phyloP scores from a whole-genome alignment of 164 flowering plant genomes.

The Akebia trifoliata region DNA sequence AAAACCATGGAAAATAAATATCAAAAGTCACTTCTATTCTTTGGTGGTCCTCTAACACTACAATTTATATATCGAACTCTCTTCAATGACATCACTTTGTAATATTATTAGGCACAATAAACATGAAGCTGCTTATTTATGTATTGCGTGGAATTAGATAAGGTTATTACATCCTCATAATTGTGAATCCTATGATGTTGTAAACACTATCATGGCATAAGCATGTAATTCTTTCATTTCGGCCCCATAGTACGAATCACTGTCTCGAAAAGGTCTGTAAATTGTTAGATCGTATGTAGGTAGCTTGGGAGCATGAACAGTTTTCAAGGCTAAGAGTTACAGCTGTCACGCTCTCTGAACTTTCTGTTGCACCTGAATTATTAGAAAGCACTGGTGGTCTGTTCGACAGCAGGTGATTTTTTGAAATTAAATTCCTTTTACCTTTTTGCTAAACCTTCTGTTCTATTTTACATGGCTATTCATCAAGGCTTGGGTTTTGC shows the following conservation, averaged over 20 bases:
- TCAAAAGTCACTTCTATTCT: no score
- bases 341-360: slow-evolving; percentile 86
- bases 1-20: no score
- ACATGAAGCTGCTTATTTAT: no score
- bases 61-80: no score
- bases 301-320: slow-evolving; percentile 99
- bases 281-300: slow-evolving; percentile 52
- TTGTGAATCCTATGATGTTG: no score
- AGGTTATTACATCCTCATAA: no score
- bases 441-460: slow-evolving; percentile 1
- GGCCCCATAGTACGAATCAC: neutral
- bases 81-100: no score
- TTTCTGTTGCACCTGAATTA: slow-evolving; percentile 71
- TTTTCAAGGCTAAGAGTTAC: slow-evolving; percentile 90
- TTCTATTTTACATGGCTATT: slow-evolving; percentile 6
- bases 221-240: neutral
- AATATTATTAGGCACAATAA: no score
- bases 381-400: slow-evolving; percentile 78
- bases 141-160: no score
- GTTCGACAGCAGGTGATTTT: slow-evolving; percentile 63
- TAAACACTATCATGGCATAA: no score
- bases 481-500: slow-evolving; percentile 15
- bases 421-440: neutral
- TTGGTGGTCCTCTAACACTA: no score
- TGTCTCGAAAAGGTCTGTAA: slow-evolving; percentile 16